A percentile compares a stretch with the other conserved stretches of the same genome.
These are phyloP conservation scores for Trapa incisa DNA, from an alignment of 345 rosid species.

Conservation along the genomic window DNA sequence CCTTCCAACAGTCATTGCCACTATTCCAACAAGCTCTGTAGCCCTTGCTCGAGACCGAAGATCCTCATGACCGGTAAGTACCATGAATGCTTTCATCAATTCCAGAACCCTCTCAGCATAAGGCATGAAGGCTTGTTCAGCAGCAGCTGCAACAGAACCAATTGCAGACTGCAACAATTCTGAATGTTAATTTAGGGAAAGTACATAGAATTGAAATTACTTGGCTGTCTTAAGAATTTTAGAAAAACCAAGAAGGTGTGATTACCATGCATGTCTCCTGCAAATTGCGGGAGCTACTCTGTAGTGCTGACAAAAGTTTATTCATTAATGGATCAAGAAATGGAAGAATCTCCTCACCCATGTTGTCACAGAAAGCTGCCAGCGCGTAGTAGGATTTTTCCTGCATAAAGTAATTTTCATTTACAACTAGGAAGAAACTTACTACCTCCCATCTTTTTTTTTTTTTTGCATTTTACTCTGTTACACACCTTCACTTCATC, in stretches of 20 bases:
- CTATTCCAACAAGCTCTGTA: conserved; percentile 98
- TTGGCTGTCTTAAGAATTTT: not conserved
- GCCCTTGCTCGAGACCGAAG: conserved; percentile 92
- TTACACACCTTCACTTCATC: conserved; percentile 88
- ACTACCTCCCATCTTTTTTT: not conserved
- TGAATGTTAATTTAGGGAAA: not conserved
- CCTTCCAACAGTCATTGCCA: conserved; percentile 95
- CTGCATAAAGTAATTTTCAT: conserved; percentile 20
- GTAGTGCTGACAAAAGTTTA: conserved; percentile 73
- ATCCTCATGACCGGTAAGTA: conserved; percentile 80
- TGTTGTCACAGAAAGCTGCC: conserved; percentile 98
- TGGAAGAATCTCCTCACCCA: conserved; percentile 91
- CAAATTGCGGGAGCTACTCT: conserved; percentile 72
- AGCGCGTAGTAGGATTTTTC: conserved; percentile 96
- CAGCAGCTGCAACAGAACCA: conserved; percentile 97
- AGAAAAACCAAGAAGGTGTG: conserved; percentile 7
- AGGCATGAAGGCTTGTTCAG: conserved; percentile 93
- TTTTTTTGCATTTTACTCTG: conserved; percentile 2
- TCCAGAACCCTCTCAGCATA: conserved; percentile 91
- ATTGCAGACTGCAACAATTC: conserved; percentile 74
- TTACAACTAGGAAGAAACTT: not conserved
- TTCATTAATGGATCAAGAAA: conserved; percentile 87
- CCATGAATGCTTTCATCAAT: conserved; percentile 85
- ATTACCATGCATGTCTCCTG: conserved; percentile 99
- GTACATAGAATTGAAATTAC: not conserved